Percentiles rank a stretch among this genome's conserved stretches.
phyloP scores from a whole-genome alignment of 306 rosid genomes.

The Coriaria nepalensis region DNA sequence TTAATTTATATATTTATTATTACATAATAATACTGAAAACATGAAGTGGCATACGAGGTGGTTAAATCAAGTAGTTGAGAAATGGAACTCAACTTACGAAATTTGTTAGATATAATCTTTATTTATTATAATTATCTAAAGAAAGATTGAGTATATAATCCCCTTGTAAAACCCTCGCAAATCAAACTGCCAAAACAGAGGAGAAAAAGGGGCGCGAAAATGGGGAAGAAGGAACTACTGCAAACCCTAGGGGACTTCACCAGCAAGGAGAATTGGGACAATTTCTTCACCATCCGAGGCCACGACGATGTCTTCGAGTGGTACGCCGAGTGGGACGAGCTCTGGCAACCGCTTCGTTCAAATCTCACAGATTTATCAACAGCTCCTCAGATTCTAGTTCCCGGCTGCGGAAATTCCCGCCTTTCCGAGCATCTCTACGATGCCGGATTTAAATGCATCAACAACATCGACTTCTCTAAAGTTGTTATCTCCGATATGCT shows the following conservation, averaged over 20 bases:
- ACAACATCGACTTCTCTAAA: conserved; percentile 80
- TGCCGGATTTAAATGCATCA: conserved; percentile 43
- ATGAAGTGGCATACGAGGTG: too few relatives aligned
- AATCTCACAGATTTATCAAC: conserved; percentile 21
- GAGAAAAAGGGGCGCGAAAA: too few relatives aligned
- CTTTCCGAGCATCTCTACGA: conserved; percentile 87
- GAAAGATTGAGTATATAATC: too few relatives aligned
- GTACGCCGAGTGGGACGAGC: conserved; percentile 81
- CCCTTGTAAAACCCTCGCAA: too few relatives aligned
- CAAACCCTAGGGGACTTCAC: conserved; percentile 81
- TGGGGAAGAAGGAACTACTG: conserved; percentile 46
- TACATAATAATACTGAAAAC: too few relatives aligned
- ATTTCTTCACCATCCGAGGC: conserved; percentile 73
- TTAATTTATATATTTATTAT: too few relatives aligned
- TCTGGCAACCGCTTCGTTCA: conserved; percentile 41
- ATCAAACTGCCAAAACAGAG: too few relatives aligned
- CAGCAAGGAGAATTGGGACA: conserved; percentile 90
- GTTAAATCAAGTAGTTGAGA: too few relatives aligned
- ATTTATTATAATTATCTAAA: too few relatives aligned
- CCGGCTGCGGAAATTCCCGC: conserved; percentile 84
- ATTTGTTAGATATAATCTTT: too few relatives aligned
- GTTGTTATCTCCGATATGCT: conserved; percentile 80
- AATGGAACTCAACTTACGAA: too few relatives aligned
- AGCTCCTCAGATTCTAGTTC: conserved; percentile 39
- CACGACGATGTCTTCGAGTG: conserved; percentile 64